Conservation (phyloP, 2,329 filamentous ascomycete species). For the Penicillium sp. region DNA sequence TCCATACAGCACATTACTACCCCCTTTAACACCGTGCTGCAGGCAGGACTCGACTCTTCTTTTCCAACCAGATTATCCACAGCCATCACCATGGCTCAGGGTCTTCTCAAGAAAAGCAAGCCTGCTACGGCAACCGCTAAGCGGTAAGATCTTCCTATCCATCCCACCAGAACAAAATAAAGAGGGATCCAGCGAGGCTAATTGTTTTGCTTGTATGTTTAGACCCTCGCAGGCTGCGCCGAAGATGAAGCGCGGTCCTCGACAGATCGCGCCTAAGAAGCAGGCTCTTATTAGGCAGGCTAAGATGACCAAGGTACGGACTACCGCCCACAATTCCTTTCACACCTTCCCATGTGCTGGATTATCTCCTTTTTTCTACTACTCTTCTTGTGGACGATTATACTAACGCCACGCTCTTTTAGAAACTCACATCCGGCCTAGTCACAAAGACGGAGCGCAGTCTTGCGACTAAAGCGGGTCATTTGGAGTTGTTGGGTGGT, state of each 20-base stretch:
- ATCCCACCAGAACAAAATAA: not conserved
- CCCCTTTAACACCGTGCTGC: constrained; percentile 7
- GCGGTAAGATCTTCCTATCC: constrained; percentile 40
- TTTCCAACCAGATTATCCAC: not conserved
- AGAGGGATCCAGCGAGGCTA: not conserved
- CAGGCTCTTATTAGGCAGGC: constrained; percentile 63
- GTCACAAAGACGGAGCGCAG: constrained; percentile 70
- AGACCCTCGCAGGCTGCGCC: constrained; percentile 43
- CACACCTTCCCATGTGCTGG: not conserved
- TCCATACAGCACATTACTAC: not conserved
- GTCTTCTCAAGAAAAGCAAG: constrained; percentile 55
- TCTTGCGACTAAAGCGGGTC: constrained; percentile 70
- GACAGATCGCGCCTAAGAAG: constrained; percentile 72
- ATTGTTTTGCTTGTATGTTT: no score
- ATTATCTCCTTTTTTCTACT: no score
- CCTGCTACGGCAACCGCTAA: constrained; percentile 41
- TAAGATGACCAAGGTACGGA: constrained; percentile 65
- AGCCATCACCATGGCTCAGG: constrained; percentile 53
- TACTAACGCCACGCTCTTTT: not conserved
- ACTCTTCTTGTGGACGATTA: not conserved
- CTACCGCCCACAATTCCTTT: no score
- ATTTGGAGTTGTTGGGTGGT: constrained; percentile 70
- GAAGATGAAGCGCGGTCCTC: constrained; percentile 61
- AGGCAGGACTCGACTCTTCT: constrained; percentile 12
- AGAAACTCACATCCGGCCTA: constrained; percentile 68